phyloP scores from a whole-genome alignment of 1,139 yeast genomes.

The Pneumocystis murina region DNA sequence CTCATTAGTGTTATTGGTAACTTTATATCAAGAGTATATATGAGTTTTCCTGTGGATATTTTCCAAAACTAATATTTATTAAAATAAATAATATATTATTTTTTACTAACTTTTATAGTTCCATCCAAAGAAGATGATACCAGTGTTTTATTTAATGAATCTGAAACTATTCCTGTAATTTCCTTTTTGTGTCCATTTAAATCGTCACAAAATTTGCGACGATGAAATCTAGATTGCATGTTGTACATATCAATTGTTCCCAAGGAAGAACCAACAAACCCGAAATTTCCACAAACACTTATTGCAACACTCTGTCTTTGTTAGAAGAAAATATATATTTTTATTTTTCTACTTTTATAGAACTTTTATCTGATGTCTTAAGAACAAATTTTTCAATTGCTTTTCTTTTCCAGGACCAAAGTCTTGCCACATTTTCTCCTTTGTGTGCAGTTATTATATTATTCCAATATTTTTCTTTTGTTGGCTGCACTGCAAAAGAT shows the following conservation, averaged over 20 bases:
- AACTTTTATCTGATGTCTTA: slow-evolving; percentile 59
- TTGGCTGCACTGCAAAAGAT: slow-evolving; percentile 56
- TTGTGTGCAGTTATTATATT: slow-evolving; percentile 84
- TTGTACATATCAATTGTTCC: slow-evolving; percentile 88
- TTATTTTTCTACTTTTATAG: slow-evolving; percentile 39
- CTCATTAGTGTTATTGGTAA: slow-evolving; percentile 67
- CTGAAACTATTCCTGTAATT: slow-evolving; percentile 79
- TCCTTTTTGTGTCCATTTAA: slow-evolving; percentile 43
- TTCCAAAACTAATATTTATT: slow-evolving; percentile 42
- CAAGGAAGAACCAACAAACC: slow-evolving; percentile 71
- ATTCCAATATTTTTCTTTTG: slow-evolving; percentile 89
- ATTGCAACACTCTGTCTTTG: slow-evolving; percentile 36
- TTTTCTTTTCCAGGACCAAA: slow-evolving; percentile 78
- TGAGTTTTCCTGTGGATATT: slow-evolving; percentile 53
- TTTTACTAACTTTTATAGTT: slow-evolving; percentile 36
- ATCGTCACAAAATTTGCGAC: slow-evolving; percentile 34
- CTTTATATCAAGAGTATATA: slow-evolving; percentile 54
- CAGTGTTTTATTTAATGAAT: slow-evolving; percentile 77
- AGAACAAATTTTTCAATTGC: slow-evolving; percentile 65
- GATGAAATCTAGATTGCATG: slow-evolving; percentile 70
- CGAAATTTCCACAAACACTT: slow-evolving; percentile 92
- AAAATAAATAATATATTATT: background rate
- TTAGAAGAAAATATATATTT: background rate
- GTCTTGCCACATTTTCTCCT: slow-evolving; percentile 68
- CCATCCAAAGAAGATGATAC: slow-evolving; percentile 87